Base-by-base conservation (phyloP, 1,139 yeast species). In the Geotrichum klebahnii region DNA sequence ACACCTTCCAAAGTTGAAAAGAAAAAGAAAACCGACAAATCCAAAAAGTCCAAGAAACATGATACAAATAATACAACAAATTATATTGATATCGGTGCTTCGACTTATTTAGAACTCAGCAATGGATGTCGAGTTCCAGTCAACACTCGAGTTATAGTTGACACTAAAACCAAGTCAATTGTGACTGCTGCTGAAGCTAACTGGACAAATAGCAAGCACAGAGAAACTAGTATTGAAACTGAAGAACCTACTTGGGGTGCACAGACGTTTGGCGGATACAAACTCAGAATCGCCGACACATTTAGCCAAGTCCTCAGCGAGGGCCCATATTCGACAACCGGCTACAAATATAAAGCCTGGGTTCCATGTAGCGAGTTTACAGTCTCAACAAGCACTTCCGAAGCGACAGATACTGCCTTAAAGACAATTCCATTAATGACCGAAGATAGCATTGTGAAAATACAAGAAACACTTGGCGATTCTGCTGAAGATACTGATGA, bases 61-160 rank as follows among this genome's bases (percentile, higher is more conserved):
- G 60, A 34, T n/a, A n/a, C n/a, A 44, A 58, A 40, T 53, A 55
- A 60, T 37, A 69, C 70, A 39, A 87, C 96, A 8, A 81, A 80
- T 57, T 85, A 74, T 61, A 84, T 89, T 44, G 86, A 87, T 61
- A 74, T 88, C 46, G 97, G 97, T 1, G 76, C 73, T 46, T 69
- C 72, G 1, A 69, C 76, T 51, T 73, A 81, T 5, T 59, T 87
- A 34, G 82, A 81, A 62, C 71, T 89, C 53, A 48, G 53, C 16
- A 71, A 56, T 35, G 70, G 76, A 2, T 80, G 79, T 53, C 81
- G 81, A 54, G 81, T 87, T 1, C 96, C 96, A 1, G 77, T 80
- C 0, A 81, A 84, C 59, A 86, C 84, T 4, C 70, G 96, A 57
- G 96, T 89, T 5, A 86, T 95, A 0, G 88, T 89, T 0, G 89